Percentiles rank a stretch among this genome's conserved stretches.
Conservation (phyloP, 331 rosid genomes). For the Quercus tomentella region DNA sequence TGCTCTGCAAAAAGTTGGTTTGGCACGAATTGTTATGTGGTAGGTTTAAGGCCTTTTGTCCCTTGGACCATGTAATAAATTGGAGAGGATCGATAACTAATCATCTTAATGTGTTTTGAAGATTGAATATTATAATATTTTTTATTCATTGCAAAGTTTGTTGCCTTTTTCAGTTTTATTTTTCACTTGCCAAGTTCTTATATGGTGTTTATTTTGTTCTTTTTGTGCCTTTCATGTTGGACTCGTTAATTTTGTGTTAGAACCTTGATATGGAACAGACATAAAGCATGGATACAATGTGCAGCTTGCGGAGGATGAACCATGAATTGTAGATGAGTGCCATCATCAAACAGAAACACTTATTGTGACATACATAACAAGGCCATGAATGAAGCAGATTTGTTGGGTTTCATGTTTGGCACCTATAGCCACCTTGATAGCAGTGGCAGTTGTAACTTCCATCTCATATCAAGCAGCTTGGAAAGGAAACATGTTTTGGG, state of each 20-base stretch:
- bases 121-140: background rate
- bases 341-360: slow-evolving; percentile 6
- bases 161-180: background rate
- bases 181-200: background rate
- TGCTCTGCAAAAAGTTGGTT: background rate
- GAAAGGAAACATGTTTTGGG: slow-evolving; percentile 24
- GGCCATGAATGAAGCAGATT: slow-evolving; percentile 13
- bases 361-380: slow-evolving; percentile 5
- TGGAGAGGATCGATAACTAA: background rate
- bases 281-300: slow-evolving; percentile 66
- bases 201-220: background rate
- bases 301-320: slow-evolving; percentile 67
- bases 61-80: background rate
- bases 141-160: background rate
- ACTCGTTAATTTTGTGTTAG: background rate
- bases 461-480: slow-evolving; percentile 15
- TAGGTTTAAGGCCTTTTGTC: background rate
- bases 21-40: background rate
- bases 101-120: background rate
- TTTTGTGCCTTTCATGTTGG: background rate
- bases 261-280: slow-evolving; percentile 54
- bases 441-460: slow-evolving; percentile 1
- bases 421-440: background rate
- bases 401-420: background rate
- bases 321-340: slow-evolving; percentile 23